These are phyloP conservation scores for Trichoderma virens DNA, from an alignment of 495 filamentous ascomycete genomes.

Conservation along the genomic window DNA sequence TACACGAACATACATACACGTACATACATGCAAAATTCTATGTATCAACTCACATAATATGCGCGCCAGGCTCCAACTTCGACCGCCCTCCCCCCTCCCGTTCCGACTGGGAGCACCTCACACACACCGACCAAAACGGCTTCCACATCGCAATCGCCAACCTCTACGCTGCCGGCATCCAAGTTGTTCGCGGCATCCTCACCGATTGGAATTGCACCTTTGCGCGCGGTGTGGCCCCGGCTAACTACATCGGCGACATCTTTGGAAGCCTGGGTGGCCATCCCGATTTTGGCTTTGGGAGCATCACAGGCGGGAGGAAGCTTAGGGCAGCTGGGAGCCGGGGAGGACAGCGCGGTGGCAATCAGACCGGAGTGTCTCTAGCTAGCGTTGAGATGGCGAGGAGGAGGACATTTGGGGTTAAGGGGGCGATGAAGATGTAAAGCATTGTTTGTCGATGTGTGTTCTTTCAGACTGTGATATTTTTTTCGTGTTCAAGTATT, in stretches of 20 bases:
- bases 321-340: neutral
- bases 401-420: neutral
- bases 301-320: constrained; percentile 18
- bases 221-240: constrained; percentile 47
- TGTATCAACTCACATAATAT: no score
- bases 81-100: constrained; percentile 57
- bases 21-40: neutral
- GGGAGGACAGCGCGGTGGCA: neutral
- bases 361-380: neutral
- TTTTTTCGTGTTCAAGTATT: neutral
- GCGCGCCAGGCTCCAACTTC: constrained; percentile 53
- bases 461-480: neutral
- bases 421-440: neutral
- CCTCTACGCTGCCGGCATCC: constrained; percentile 57
- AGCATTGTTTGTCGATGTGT: neutral
- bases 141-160: constrained; percentile 54
- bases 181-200: constrained; percentile 61
- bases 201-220: constrained; percentile 52
- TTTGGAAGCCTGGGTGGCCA: constrained; percentile 57
- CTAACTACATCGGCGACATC: constrained; percentile 68
- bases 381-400: neutral
- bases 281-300: constrained; percentile 59
- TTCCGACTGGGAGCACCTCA: constrained; percentile 46
- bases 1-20: no score
- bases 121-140: constrained; percentile 50